Base-by-base conservation (phyloP, 2,329 filamentous ascomycete genomes). In the Aspergillus flavus region DNA sequence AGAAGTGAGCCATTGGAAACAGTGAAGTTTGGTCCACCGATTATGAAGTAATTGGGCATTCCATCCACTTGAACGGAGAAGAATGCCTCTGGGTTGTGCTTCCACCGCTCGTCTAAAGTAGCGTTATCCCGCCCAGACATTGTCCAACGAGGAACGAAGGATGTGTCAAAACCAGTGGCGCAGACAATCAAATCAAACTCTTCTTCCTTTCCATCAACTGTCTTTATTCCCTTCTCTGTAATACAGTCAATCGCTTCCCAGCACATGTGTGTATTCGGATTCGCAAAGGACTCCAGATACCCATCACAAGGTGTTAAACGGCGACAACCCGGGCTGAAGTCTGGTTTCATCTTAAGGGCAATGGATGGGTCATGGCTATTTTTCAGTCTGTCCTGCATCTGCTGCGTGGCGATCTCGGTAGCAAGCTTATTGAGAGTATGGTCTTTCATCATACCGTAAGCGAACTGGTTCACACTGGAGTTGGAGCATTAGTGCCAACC, bases 231-330 rank as follows among this genome's bases (percentile, higher is more conserved):
- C 1, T 65, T 69, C 43, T 67, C 64, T 1, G 73, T 73, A 59
- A 81, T 78, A 4, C 69, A 66, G 0, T 67, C 68, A 16, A 78
- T 79, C 26, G 78, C 65, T 39, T 77, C 76, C 26, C 68, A 68
- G 10, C 65, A 61, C 21, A 75, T 60, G 16, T 62, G 61, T 2
- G 77, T 78, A 63, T 81, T 83, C 1, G 73, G 71, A 21, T 79
- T 60, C 9, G 73, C 71, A 6, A 83, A 71, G 4, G 83, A 81
- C 68, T 85, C 81, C 11, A 86, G 78, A 66, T 83, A 85, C 0
- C 83, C 82, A 36, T 81, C 80, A 0, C 83, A 83, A 1, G 84
- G 84, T 0, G 83, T 84, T n/a, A 84, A 66, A 3, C 83, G 76
- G 16, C 82, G 76, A 62, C 83, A 85, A 1, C 82, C 83, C 1